These are phyloP conservation scores for Hypoxylon sp. DNA, from an alignment of 2,329 filamentous ascomycete species.

Conservation along the genomic window DNA sequence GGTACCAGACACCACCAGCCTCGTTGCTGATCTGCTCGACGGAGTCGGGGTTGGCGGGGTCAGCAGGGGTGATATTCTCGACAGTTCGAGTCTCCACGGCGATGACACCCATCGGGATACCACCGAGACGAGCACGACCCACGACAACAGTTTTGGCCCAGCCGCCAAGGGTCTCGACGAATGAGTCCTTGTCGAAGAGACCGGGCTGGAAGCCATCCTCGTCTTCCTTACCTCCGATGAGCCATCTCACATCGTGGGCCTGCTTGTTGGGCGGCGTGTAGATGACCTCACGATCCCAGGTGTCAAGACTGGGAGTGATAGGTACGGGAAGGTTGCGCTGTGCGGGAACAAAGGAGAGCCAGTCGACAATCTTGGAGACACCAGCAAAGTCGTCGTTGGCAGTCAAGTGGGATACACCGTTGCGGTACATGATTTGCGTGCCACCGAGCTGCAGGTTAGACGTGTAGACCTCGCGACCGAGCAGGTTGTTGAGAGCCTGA, in stretches of 20 bases:
- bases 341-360: conserved; percentile 97
- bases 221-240: conserved; percentile 88
- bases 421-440: conserved; percentile 99
- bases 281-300: conserved; percentile 90
- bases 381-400: conserved; percentile 97
- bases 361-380: conserved; percentile 96
- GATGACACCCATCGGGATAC: conserved; percentile 98
- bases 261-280: conserved; percentile 86
- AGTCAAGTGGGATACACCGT: conserved; percentile 99
- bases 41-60: conserved; percentile 97
- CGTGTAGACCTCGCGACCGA: conserved; percentile 97
- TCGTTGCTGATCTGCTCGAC: conserved; percentile 95
- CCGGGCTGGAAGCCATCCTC: conserved; percentile 87
- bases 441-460: conserved; percentile 99
- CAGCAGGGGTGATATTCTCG: conserved; percentile 95
- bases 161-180: conserved; percentile 93
- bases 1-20: conserved; percentile 99
- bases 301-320: conserved; percentile 84
- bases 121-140: conserved; percentile 92
- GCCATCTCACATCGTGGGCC: conserved; percentile 90
- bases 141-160: conserved; percentile 98
- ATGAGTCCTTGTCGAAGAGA: conserved; percentile 96
- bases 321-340: conserved; percentile 92
- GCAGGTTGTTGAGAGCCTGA: conserved; percentile 95
- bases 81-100: conserved; percentile 94